Evolutionary conservation across 2,329 filamentous ascomycete species (phyloP).

Genomic region (Tolypocladium tundrense): DNA sequence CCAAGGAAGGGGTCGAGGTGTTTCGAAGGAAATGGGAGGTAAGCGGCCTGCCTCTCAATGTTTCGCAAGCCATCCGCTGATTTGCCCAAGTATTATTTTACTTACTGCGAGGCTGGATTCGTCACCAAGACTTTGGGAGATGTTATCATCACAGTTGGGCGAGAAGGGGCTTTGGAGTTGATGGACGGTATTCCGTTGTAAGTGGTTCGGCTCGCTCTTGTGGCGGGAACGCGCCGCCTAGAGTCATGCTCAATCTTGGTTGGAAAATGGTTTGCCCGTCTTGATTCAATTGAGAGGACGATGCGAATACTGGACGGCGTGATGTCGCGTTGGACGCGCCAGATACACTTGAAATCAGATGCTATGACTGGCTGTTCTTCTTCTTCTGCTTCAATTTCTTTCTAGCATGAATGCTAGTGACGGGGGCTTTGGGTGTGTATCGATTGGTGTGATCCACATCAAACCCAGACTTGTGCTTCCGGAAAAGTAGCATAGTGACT

Average conservation of each 20-base stretch:
- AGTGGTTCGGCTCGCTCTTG: constrained; percentile 21
- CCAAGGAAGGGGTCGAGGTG: constrained; percentile 51
- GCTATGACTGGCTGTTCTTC: background rate
- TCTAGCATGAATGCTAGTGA: constrained; percentile 19
- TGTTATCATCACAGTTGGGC: constrained; percentile 59
- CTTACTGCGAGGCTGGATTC: constrained; percentile 66
- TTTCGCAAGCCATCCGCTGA: background rate
- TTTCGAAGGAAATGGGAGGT: constrained; percentile 65
- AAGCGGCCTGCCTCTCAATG: constrained; percentile 11
- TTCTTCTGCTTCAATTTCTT: constrained; percentile 26
- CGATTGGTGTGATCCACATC: constrained; percentile 68
- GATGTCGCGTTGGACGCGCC: background rate
- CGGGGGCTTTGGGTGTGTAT: constrained; percentile 34
- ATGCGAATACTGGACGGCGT: background rate
- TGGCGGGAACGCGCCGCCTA: background rate
- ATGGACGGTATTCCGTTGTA: constrained; percentile 60
- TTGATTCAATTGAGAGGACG: background rate
- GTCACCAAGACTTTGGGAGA: constrained; percentile 62
- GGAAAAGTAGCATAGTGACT: constrained; percentile 82
- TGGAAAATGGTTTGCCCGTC: background rate
- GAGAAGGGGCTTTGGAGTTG: constrained; percentile 55
- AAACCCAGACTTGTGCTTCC: constrained; percentile 73
- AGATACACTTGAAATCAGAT: background rate
- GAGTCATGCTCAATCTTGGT: background rate
- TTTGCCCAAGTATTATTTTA: constrained; percentile 54